A percentile compares a stretch with the other conserved stretches of the same genome.
Conservation (phyloP, 1,284 basidiomycete species). For the Austroboletus novae-zelandiae region DNA sequence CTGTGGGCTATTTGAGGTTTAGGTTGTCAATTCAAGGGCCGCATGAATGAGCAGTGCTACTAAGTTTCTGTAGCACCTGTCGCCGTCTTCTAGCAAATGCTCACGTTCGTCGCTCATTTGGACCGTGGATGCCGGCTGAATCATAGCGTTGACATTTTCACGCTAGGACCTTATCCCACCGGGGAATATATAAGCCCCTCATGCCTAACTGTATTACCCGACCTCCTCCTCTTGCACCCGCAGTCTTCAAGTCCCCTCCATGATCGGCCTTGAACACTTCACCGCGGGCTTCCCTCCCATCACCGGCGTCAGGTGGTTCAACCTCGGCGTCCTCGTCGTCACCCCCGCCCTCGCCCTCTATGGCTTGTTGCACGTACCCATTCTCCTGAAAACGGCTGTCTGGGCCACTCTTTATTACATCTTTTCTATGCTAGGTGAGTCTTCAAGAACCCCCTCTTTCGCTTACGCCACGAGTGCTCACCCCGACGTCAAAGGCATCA, state of each 20-base stretch:
- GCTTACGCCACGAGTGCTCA: slow-evolving; percentile 14
- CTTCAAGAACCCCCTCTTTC: background rate
- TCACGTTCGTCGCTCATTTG: slow-evolving; percentile 16
- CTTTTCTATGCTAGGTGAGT: slow-evolving; percentile 68
- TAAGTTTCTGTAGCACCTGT: slow-evolving; percentile 11
- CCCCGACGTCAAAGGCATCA: slow-evolving; percentile 43
- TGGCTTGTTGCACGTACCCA: slow-evolving; percentile 53
- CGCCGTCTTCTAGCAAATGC: slow-evolving; percentile 11
- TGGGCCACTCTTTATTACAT: slow-evolving; percentile 71
- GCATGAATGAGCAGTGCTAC: background rate
- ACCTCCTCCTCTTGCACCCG: background rate
- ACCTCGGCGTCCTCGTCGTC: slow-evolving; percentile 62
- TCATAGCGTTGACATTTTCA: slow-evolving; percentile 16
- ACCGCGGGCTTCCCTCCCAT: slow-evolving; percentile 44
- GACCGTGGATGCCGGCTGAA: slow-evolving; percentile 25
- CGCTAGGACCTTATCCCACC: slow-evolving; percentile 15
- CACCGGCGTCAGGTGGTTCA: slow-evolving; percentile 61
- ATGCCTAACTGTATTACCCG: slow-evolving; percentile 16
- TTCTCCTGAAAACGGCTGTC: slow-evolving; percentile 51
- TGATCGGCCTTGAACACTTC: slow-evolving; percentile 10
- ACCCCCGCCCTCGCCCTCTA: slow-evolving; percentile 69
- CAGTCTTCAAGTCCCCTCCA: too few species aligned
- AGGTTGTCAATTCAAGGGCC: slow-evolving; percentile 10
- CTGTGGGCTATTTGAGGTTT: slow-evolving; percentile 3
- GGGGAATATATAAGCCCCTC: slow-evolving; percentile 26